A percentile compares a stretch with the other conserved stretches of the same genome.
Evolutionary conservation across 2,329 filamentous ascomycete genomes (phyloP).

Genomic region (Curvularia eragrostidis): DNA sequence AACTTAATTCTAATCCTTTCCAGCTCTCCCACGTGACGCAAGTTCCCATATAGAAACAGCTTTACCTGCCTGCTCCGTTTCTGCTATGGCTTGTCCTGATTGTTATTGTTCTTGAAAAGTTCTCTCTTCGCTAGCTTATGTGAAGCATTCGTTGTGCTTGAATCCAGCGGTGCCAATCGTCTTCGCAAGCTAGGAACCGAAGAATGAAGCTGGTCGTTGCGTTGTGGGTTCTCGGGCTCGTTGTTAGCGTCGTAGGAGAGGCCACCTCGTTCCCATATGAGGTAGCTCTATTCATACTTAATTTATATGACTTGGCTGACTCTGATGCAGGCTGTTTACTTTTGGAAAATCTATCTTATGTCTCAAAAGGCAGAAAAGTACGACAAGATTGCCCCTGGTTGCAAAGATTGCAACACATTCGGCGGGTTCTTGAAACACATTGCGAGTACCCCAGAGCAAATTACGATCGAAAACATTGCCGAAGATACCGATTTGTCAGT

Average conservation of each 20-base stretch:
- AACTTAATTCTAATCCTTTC: background rate
- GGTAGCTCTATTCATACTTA: background rate
- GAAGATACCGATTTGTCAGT: background rate
- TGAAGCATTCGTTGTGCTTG: background rate
- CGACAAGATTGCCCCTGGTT: too few species aligned
- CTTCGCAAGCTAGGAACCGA: background rate
- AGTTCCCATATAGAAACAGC: background rate
- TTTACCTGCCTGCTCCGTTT: background rate
- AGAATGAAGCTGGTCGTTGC: background rate
- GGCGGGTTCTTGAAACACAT: too few species aligned
- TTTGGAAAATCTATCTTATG: background rate
- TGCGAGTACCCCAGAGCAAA: too few species aligned
- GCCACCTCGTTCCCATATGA: background rate
- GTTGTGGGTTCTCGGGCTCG: background rate
- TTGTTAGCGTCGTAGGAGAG: background rate
- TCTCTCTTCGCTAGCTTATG: too few species aligned
- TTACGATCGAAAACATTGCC: background rate
- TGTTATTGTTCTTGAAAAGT: too few species aligned
- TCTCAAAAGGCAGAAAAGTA: background rate
- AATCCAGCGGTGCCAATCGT: background rate
- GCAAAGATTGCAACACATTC: too few species aligned
- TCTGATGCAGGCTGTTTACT: background rate
- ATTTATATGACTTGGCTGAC: background rate
- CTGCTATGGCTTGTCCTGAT: background rate
- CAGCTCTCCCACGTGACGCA: background rate